Conservation (phyloP, 1,139 yeast genomes). For the Tardiomyces digboiensis region DNA sequence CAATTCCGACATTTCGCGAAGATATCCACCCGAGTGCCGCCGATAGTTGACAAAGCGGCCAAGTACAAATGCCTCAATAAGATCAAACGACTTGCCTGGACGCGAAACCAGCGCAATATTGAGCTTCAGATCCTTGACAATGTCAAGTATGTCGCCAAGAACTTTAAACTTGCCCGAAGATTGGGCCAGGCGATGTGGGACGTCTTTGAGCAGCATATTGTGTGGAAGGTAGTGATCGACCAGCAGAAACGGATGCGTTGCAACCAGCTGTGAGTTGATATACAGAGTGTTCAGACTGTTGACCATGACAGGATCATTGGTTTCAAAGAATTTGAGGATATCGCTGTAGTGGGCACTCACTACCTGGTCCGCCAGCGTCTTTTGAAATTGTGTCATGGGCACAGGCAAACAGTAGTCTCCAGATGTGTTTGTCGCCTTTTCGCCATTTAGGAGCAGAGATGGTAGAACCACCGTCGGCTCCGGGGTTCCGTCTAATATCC, state of each 20-base stretch:
- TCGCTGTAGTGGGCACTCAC: conserved; percentile 88
- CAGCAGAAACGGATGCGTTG: conserved; percentile 81
- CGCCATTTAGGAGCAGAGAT: conserved; percentile 17
- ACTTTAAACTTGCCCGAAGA: conserved; percentile 83
- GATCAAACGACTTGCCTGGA: conserved; percentile 59
- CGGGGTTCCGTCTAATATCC: conserved; percentile 75
- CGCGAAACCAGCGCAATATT: conserved; percentile 44
- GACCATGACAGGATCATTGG: conserved; percentile 24
- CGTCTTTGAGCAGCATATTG: conserved; percentile 64
- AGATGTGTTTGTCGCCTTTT: conserved; percentile 28
- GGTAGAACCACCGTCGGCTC: conserved; percentile 39
- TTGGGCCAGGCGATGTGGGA: conserved; percentile 64
- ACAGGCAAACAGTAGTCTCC: conserved; percentile 80
- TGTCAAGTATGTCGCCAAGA: conserved; percentile 38
- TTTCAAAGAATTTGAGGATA: conserved; percentile 77
- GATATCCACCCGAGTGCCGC: conserved; percentile 50
- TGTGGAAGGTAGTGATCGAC: conserved; percentile 86
- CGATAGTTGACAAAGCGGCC: conserved; percentile 60
- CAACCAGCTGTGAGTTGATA: conserved; percentile 64
- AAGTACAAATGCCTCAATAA: conserved; percentile 64
- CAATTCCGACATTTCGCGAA: conserved; percentile 10
- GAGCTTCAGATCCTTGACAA: conserved; percentile 32
- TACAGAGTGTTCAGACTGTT: conserved; percentile 52
- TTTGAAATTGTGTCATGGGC: conserved; percentile 83
- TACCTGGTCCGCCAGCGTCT: conserved; percentile 87